These are phyloP conservation scores for Cyclotella cryptica DNA, from an alignment of 108 stramenopile genomes.

Conservation along the genomic window DNA sequence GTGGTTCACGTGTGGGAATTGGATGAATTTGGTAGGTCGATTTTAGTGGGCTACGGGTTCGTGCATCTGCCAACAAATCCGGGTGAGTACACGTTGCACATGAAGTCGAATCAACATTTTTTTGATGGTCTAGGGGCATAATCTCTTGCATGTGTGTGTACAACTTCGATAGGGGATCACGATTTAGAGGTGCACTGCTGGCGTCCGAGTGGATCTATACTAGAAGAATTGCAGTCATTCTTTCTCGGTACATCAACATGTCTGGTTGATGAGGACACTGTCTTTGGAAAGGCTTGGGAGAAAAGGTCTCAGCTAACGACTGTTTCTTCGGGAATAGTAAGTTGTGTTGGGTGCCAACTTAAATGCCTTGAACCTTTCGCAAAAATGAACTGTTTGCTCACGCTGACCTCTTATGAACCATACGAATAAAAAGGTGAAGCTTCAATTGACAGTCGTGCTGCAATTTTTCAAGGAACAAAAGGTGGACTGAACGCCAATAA, in stretches of 20 bases:
- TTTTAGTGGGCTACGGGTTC: constrained; percentile 68
- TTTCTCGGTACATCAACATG: constrained; percentile 65
- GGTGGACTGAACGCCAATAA: constrained; percentile 7
- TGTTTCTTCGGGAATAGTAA: constrained; percentile 56
- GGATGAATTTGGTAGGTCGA: constrained; percentile 64
- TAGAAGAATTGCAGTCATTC: constrained; percentile 63
- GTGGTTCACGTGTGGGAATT: constrained; percentile 66
- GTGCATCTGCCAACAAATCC: constrained; percentile 63
- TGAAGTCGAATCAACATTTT: not conserved
- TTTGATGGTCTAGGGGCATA: not conserved
- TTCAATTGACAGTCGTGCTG: constrained; percentile 19
- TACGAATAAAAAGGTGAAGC: constrained; percentile 1
- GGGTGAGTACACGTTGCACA: constrained; percentile 32
- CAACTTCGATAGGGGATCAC: constrained; percentile 37
- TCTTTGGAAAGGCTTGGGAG: constrained; percentile 67
- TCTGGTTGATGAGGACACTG: constrained; percentile 50
- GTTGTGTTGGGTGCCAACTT: no score
- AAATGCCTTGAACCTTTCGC: not conserved
- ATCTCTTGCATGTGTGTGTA: not conserved
- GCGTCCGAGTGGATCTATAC: constrained; percentile 56
- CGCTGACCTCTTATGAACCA: not conserved
- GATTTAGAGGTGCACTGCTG: constrained; percentile 59
- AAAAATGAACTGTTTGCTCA: not conserved
- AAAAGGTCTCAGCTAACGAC: constrained; percentile 58
- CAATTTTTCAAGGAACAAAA: constrained; percentile 33